A percentile compares a stretch with the other conserved stretches of the same genome.
Evolutionary conservation across 2,329 filamentous ascomycete species (phyloP).

Genomic region (Hypoxylon sp.): DNA sequence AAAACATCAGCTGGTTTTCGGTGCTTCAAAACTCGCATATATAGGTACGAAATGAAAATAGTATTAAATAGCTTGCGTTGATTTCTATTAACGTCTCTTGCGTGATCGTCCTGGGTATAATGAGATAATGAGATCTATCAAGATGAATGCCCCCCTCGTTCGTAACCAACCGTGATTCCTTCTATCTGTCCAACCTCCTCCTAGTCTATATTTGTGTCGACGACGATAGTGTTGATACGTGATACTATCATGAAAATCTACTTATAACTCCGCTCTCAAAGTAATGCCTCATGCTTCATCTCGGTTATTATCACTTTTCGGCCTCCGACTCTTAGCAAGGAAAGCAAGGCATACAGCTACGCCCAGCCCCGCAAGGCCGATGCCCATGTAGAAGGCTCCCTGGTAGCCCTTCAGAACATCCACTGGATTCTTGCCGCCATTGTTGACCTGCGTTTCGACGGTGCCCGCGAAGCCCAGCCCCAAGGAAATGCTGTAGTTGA

Average conservation of each 20-base stretch:
- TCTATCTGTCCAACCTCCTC: background rate
- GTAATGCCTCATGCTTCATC: conserved; percentile 18
- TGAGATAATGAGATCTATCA: conserved; percentile 2
- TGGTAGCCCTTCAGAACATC: conserved; percentile 45
- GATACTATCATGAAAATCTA: background rate
- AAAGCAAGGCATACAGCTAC: conserved; percentile 42
- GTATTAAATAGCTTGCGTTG: background rate
- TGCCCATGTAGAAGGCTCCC: conserved; percentile 45
- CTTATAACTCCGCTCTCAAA: background rate
- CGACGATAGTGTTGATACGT: background rate
- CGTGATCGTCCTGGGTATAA: conserved; percentile 1
- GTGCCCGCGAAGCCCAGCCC: conserved; percentile 67
- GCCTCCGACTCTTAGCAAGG: conserved; percentile 33
- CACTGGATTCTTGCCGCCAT: conserved; percentile 31
- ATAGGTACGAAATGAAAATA: conserved; percentile 3
- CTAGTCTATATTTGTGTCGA: background rate
- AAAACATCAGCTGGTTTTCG: background rate
- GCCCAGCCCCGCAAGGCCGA: conserved; percentile 42
- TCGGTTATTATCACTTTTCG: background rate
- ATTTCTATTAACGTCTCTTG: background rate
- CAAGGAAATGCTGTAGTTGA: conserved; percentile 69
- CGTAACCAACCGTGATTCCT: background rate
- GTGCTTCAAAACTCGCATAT: conserved; percentile 10
- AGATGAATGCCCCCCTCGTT: background rate
- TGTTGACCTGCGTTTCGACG: conserved; percentile 44